Percentiles rank a stretch among this genome's conserved stretches.
Conservation (phyloP, 345 rosid species). For the Populus alba region DNA sequence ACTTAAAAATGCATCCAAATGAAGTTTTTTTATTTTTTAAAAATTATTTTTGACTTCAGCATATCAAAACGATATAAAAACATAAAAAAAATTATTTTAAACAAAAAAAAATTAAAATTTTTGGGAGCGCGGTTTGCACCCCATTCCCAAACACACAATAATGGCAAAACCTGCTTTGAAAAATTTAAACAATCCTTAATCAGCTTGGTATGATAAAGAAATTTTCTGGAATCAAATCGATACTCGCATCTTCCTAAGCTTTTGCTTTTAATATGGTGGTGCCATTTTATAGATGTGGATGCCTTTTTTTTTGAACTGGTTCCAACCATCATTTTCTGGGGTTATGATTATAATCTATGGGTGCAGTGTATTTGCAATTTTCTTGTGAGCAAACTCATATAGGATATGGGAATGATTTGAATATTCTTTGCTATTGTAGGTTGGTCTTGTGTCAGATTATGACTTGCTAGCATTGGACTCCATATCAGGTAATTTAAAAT, state of each 20-base stretch:
- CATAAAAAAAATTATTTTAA: no score
- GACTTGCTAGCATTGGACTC: constrained; percentile 93
- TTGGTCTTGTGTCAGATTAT: constrained; percentile 95
- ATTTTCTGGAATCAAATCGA: background rate
- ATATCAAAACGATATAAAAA: no score
- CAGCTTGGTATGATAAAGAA: background rate
- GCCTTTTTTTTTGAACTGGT: constrained; percentile 4
- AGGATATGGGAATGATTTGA: constrained; percentile 7
- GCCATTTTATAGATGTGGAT: background rate
- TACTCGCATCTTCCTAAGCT: background rate
- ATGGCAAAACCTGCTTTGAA: background rate
- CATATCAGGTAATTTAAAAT: constrained; percentile 60
- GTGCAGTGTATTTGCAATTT: background rate
- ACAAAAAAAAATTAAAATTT: no score
- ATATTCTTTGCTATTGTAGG: constrained; percentile 48
- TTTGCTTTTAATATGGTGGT: constrained; percentile 1
- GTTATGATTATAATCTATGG: background rate
- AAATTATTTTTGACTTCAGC: no score
- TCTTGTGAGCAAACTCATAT: background rate
- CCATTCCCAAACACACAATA: background rate
- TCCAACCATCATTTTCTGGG: background rate
- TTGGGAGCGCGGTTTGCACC: no score
- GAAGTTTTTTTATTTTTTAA: no score
- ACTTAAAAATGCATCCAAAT: no score
- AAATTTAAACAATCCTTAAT: background rate